Evolutionary conservation across 163 green algal genomes (phyloP), one percentile per base, ranked within the genome.

Genomic region (Chlamydomonas reinhardtii): DNA sequence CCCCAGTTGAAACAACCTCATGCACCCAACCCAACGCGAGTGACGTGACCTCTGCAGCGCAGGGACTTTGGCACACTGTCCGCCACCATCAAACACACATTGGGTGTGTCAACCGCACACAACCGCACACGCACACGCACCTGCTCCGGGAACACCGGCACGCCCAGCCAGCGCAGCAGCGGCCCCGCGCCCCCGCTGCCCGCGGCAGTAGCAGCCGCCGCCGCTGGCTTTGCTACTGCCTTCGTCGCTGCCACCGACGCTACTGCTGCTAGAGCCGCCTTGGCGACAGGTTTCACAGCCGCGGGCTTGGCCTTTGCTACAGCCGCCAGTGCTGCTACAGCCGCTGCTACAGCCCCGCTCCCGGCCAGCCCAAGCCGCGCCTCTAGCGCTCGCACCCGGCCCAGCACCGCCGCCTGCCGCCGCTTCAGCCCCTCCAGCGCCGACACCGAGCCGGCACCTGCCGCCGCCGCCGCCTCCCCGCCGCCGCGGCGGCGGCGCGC

Each of bases 351-450:
- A 56, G 48, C 48, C 48, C 5, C 48, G 9, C 48, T 1, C 48
- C 12, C 48, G 11, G 48, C 48, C 48, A 56, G 14, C 8, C 43
- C 43, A 6, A 54, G 11, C 14, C 48, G 48, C 48, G 48, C 24
- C 31, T 87, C 71, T 27, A 87, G 59, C 1, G 64, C 71, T 20
- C 52, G 34, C 12, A 80, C 32, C 3, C 81, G 81, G 3, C 74
- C 73, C 73, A 88, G 61, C 62, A 88, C 32, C 22, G 27, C n/a
- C 48, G 31, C 52, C 83, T 84, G 74, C 29, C 83, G 68, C 48
- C 19, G 32, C 83, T 62, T 74, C 48, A 75, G 48, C 32, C 37
- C 65, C 62, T 52, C 35, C 61, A 74, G n/a, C 31, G 43, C 73
- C n/a, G 69, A 25, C 22, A 37, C 83, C 43, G 31, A 29, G 24